These are phyloP conservation scores for Macrotyloma uniflorum DNA, from an alignment of 306 rosid species.

Conservation along the genomic window DNA sequence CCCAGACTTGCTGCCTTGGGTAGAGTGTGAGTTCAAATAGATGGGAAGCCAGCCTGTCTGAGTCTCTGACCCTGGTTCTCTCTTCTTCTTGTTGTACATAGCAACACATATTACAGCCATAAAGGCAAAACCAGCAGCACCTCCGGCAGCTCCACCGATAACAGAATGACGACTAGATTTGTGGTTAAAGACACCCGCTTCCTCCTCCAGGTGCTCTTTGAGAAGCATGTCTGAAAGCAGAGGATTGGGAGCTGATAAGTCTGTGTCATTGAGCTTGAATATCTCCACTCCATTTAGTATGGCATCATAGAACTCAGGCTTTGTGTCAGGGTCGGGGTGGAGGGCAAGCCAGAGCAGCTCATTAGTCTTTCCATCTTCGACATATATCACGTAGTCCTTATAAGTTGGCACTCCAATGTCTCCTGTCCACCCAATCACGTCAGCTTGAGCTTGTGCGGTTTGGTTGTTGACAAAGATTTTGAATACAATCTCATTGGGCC, in stretches of 20 bases:
- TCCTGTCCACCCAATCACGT: constrained; percentile 50
- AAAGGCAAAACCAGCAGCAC: constrained; percentile 54
- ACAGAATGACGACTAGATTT: not conserved
- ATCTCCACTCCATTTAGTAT: constrained; percentile 58
- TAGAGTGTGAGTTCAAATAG: constrained; percentile 33
- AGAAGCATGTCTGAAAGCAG: constrained; percentile 47
- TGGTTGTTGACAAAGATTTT: constrained; percentile 53
- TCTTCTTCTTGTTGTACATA: constrained; percentile 43
- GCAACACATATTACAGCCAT: constrained; percentile 50
- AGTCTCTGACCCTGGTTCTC: constrained; percentile 34
- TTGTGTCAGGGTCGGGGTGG: constrained; percentile 35
- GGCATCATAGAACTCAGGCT: constrained; percentile 53
- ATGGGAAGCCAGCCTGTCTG: constrained; percentile 60
- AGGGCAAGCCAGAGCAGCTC: constrained; percentile 51
- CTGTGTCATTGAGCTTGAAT: constrained; percentile 57
- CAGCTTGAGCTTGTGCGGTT: constrained; percentile 45
- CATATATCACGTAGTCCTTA: constrained; percentile 46
- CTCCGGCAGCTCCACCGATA: constrained; percentile 63
- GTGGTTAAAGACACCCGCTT: not conserved
- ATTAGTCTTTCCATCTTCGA: constrained; percentile 24
- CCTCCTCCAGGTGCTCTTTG: not conserved
- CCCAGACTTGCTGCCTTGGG: constrained; percentile 45
- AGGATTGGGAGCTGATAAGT: constrained; percentile 64
- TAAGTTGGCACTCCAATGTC: constrained; percentile 46
- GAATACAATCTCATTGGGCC: constrained; percentile 45